A percentile compares a stretch with the other conserved stretches of the same genome.
phyloP scores from a whole-genome alignment of 306 rosid genomes.

The Malus fusca region DNA sequence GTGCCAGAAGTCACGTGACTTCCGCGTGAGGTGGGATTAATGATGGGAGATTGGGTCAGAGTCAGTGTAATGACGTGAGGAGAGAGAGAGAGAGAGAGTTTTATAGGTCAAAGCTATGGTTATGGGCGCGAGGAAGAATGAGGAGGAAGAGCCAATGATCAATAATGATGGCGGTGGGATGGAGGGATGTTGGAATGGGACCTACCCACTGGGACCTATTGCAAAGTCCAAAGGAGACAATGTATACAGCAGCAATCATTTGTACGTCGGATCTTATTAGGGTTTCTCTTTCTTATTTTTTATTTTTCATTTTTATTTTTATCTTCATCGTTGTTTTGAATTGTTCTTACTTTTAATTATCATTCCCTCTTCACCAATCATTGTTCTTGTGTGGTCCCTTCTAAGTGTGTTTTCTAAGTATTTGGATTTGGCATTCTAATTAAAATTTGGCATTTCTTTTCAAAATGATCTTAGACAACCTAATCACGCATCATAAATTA shows the following conservation, averaged over 20 bases:
- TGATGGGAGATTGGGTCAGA: constrained; percentile 16
- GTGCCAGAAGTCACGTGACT: constrained; percentile 31
- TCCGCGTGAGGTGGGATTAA: constrained; percentile 29
- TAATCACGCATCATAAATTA: too few species aligned
- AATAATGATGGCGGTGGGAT: constrained; percentile 11
- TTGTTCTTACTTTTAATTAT: neutral
- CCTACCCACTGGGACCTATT: constrained; percentile 19
- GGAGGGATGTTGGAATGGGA: constrained; percentile 10
- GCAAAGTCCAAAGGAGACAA: constrained; percentile 43
- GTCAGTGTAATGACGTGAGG: constrained; percentile 37
- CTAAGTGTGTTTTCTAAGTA: neutral
- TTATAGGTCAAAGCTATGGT: neutral
- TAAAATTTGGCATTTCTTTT: too few species aligned
- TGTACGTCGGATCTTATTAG: constrained; percentile 41
- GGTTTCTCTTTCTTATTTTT: neutral
- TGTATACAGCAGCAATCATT: constrained; percentile 49
- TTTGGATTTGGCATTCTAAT: too few species aligned
- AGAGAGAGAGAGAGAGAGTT: neutral
- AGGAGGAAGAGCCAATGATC: neutral
- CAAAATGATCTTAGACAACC: too few species aligned
- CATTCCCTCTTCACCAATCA: neutral
- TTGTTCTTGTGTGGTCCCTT: neutral
- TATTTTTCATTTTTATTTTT: neutral
- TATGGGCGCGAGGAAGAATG: constrained; percentile 23
- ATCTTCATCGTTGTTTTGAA: neutral